A percentile compares a stretch with the other conserved stretches of the same genome.
phyloP scores from a whole-genome alignment of 2,329 filamentous ascomycete genomes.

The Phaeosphaeriaceae sp. region DNA sequence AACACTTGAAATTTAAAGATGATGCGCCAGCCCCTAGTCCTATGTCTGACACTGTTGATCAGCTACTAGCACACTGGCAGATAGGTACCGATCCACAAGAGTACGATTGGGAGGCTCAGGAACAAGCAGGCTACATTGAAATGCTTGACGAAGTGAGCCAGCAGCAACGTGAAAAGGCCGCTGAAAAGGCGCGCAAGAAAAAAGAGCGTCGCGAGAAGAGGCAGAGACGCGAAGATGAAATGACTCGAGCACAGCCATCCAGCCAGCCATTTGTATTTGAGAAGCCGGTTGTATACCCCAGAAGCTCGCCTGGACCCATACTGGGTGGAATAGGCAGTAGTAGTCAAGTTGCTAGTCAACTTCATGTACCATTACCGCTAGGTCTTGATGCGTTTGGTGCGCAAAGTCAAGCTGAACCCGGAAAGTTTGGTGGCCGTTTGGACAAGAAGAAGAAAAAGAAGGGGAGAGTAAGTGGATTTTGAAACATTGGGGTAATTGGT shows the following conservation, averaged over 20 bases:
- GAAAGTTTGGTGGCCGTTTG: slow-evolving; percentile 42
- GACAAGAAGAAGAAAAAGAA: slow-evolving; percentile 46
- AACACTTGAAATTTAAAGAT: slow-evolving; percentile 45
- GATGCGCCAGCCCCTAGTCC: slow-evolving; percentile 15
- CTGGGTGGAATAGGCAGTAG: slow-evolving; percentile 26
- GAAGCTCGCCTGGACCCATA: slow-evolving; percentile 38
- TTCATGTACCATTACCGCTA: slow-evolving; percentile 6
- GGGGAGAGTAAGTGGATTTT: slow-evolving; percentile 44
- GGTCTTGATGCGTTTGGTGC: slow-evolving; percentile 11
- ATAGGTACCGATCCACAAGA: slow-evolving; percentile 43
- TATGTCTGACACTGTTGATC: slow-evolving; percentile 41
- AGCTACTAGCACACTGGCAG: slow-evolving; percentile 52
- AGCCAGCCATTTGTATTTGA: slow-evolving; percentile 25
- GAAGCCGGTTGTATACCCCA: slow-evolving; percentile 10
- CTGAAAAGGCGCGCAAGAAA: slow-evolving; percentile 46
- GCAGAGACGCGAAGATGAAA: slow-evolving; percentile 49
- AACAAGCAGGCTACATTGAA: slow-evolving; percentile 35
- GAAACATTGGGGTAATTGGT: neutral
- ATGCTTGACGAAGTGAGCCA: slow-evolving; percentile 43
- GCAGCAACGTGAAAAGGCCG: slow-evolving; percentile 45
- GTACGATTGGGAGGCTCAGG: slow-evolving; percentile 51
- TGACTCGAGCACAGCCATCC: slow-evolving; percentile 21
- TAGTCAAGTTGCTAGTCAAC: slow-evolving; percentile 32
- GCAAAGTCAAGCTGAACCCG: slow-evolving; percentile 44
- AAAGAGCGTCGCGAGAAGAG: slow-evolving; percentile 50